These are phyloP conservation scores for Aurantiochytrium sp. DNA, from an alignment of 108 stramenopile genomes.

Conservation along the genomic window DNA sequence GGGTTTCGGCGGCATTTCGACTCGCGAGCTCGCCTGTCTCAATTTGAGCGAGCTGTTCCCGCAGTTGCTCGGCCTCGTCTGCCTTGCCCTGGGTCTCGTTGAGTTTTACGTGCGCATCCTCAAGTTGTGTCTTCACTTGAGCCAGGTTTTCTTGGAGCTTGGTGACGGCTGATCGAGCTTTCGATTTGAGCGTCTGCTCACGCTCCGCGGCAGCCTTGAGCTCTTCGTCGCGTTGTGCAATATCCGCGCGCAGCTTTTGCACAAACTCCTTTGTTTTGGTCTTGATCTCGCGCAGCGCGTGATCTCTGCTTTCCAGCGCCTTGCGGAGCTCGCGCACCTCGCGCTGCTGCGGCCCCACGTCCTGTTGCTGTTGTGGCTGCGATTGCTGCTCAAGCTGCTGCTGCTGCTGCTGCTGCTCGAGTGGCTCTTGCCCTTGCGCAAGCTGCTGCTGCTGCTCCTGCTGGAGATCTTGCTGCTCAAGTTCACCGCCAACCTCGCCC, in stretches of 20 bases:
- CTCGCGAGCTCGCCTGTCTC: too few relatives aligned
- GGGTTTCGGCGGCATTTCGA: background rate
- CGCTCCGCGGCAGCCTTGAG: background rate
- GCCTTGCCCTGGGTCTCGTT: background rate
- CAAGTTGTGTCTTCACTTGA: background rate
- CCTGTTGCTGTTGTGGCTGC: background rate
- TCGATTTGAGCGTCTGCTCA: background rate
- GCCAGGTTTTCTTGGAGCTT: background rate
- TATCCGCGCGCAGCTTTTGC: background rate
- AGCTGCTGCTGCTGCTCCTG: too few relatives aligned
- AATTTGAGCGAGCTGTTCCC: background rate
- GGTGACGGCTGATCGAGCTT: background rate
- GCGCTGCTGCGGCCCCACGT: background rate
- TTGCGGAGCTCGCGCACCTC: background rate
- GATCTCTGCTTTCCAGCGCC: background rate
- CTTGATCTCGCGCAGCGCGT: background rate
- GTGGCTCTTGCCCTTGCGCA: too few relatives aligned
- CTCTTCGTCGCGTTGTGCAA: background rate
- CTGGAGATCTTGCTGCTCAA: too few relatives aligned
- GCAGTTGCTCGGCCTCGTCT: background rate
- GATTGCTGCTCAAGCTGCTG: background rate
- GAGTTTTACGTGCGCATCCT: background rate
- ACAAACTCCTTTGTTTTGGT: background rate
- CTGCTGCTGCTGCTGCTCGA: too few relatives aligned
- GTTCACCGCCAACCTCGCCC: too few relatives aligned